phyloP scores from a whole-genome alignment of 176 grass and related monocot species.

The Chloris gayana region DNA sequence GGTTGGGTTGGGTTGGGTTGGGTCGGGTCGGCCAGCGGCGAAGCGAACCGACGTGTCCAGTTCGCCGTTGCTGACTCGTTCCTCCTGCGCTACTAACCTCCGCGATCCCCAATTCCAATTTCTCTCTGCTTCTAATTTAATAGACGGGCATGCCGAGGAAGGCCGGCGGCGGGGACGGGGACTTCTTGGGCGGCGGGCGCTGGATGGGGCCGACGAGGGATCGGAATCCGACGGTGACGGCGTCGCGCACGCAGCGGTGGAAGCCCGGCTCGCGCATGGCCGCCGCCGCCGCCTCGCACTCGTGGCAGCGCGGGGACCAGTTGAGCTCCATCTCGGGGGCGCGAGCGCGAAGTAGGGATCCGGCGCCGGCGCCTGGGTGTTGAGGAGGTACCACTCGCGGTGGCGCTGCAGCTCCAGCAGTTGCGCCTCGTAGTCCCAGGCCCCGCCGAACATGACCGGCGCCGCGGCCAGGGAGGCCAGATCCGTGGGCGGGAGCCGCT shows the following conservation, averaged over 20 bases:
- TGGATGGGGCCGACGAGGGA: constrained; percentile 82
- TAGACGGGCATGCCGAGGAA: constrained; percentile 42
- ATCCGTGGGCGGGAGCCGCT: constrained; percentile 61
- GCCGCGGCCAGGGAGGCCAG: constrained; percentile 43
- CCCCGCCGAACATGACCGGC: not conserved
- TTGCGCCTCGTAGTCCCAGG: constrained; percentile 66
- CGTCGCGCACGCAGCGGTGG: constrained; percentile 85
- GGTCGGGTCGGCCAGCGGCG: too few relatives aligned
- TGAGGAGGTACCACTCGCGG: constrained; percentile 57
- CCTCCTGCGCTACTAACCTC: constrained; percentile 20
- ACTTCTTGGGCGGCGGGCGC: constrained; percentile 67
- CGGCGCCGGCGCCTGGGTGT: constrained; percentile 4
- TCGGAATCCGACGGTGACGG: constrained; percentile 65
- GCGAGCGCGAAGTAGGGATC: constrained; percentile 25
- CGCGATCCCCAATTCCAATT: not conserved
- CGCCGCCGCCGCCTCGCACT: constrained; percentile 72
- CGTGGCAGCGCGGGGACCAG: constrained; percentile 47
- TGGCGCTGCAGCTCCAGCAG: constrained; percentile 59
- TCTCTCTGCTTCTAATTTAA: not conserved
- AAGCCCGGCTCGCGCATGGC: constrained; percentile 51
- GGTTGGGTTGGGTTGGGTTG: too few relatives aligned
- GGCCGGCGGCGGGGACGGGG: constrained; percentile 30
- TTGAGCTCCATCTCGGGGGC: constrained; percentile 12
- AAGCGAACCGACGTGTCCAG: not conserved
- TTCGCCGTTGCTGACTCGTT: not conserved